phyloP scores from a whole-genome alignment of 192 early-diverging fungal species.

The Entomortierella parvispora region DNA sequence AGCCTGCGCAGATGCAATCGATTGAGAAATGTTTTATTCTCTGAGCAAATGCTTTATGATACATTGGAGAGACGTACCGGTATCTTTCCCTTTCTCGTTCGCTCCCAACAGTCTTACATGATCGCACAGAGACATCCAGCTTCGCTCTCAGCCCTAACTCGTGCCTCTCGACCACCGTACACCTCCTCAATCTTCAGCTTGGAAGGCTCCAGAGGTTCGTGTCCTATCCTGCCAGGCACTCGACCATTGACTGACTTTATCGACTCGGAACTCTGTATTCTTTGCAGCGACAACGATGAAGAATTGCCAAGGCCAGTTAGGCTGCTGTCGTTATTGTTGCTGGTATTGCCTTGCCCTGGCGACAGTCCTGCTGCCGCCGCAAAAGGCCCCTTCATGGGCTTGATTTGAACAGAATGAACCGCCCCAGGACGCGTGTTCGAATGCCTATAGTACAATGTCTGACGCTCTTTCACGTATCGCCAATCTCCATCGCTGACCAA shows the following conservation, averaged over 20 bases:
- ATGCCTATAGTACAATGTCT: constrained; percentile 71
- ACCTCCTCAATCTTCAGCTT: constrained; percentile 22
- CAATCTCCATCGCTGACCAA: constrained; percentile 75
- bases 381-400: constrained; percentile 3
- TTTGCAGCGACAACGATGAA: constrained; percentile 7
- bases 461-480: constrained; percentile 70
- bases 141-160: constrained; percentile 25
- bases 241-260: background rate
- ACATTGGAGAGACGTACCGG: too few relatives aligned
- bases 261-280: background rate
- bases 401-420: constrained; percentile 39
- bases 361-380: too few relatives aligned
- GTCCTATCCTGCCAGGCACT: background rate
- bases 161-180: constrained; percentile 6
- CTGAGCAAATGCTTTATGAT: too few relatives aligned
- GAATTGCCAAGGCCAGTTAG: background rate
- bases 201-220: constrained; percentile 12
- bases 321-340: constrained; percentile 2
- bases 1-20: too few relatives aligned
- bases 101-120: constrained; percentile 16
- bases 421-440: constrained; percentile 43
- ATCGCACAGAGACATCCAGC: constrained; percentile 34
- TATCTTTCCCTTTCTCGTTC: background rate
- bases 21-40: too few relatives aligned
- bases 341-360: too few relatives aligned